Conservation (phyloP, 1,139 yeast species). For the Spathaspora sp. region DNA sequence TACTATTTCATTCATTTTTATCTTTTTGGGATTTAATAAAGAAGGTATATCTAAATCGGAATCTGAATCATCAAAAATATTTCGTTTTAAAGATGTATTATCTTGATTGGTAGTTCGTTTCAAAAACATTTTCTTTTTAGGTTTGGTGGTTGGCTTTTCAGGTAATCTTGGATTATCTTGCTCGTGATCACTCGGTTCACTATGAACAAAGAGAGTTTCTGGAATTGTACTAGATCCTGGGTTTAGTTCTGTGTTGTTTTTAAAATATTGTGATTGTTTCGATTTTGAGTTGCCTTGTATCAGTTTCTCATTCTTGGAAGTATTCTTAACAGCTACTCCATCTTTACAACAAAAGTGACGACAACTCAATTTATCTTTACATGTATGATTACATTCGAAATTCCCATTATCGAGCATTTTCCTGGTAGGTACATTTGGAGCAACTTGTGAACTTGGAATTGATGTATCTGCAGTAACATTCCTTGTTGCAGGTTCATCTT, state of each 20-base stretch:
- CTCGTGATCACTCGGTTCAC: background rate
- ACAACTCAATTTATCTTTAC: conserved; percentile 35
- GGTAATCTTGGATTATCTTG: background rate
- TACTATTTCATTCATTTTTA: background rate
- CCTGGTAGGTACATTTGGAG: conserved; percentile 4
- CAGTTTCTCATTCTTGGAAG: background rate
- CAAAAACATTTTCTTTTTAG: background rate
- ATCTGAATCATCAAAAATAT: conserved; percentile 5
- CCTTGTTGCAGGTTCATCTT: background rate
- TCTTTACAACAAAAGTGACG: conserved; percentile 46
- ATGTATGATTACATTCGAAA: conserved; percentile 36
- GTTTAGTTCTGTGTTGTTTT: background rate
- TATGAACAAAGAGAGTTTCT: background rate
- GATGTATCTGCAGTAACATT: conserved; percentile 1
- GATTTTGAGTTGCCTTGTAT: background rate
- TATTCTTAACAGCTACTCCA: conserved; percentile 24
- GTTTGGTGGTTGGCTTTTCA: background rate
- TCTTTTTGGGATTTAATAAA: background rate
- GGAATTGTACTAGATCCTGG: too few species aligned
- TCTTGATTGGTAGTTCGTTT: conserved; percentile 1
- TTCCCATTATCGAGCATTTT: conserved; percentile 23
- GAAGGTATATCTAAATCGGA: conserved; percentile 1
- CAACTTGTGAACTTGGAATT: background rate
- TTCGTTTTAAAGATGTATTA: conserved; percentile 1
- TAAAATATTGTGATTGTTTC: background rate